Evolutionary conservation across 768 basidiomycete genomes (phyloP).

Genomic region (Kwoniella newhampshirensis): DNA sequence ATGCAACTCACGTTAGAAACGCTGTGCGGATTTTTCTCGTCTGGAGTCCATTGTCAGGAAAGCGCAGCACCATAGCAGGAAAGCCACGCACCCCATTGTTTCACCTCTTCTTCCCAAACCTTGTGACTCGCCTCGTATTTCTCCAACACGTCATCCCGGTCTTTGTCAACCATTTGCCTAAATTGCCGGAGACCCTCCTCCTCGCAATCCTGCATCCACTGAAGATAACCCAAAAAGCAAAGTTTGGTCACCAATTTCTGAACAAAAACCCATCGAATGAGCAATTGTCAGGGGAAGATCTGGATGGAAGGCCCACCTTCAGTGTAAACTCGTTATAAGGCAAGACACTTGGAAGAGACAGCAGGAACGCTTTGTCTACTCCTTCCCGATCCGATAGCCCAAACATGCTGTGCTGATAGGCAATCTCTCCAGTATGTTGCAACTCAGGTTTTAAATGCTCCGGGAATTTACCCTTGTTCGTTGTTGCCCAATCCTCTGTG

Average conservation of each 20-base stretch:
- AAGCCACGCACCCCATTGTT: slow-evolving; percentile 38
- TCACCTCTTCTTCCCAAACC: slow-evolving; percentile 63
- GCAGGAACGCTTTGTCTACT: slow-evolving; percentile 80
- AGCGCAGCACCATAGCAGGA: not conserved
- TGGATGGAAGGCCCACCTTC: slow-evolving; percentile 79
- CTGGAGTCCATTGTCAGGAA: not conserved
- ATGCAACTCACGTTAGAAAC: slow-evolving; percentile 3
- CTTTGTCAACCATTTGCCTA: slow-evolving; percentile 62
- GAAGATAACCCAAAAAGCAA: slow-evolving; percentile 72
- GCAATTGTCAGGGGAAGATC: slow-evolving; percentile 2
- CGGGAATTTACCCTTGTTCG: slow-evolving; percentile 85
- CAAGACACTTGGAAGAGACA: slow-evolving; percentile 78
- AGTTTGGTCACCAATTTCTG: slow-evolving; percentile 92
- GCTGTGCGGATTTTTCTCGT: slow-evolving; percentile 12
- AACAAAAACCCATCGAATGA: too few species aligned
- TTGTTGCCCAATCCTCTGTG: slow-evolving; percentile 63
- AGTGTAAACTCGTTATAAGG: slow-evolving; percentile 80
- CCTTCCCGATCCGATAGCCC: slow-evolving; percentile 15
- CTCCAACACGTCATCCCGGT: slow-evolving; percentile 68
- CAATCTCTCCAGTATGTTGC: slow-evolving; percentile 68
- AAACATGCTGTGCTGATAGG: slow-evolving; percentile 81
- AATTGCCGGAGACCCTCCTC: slow-evolving; percentile 69
- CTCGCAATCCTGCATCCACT: slow-evolving; percentile 66
- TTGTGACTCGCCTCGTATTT: slow-evolving; percentile 70
- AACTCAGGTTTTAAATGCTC: slow-evolving; percentile 71